Base-by-base conservation (phyloP, 139 green algal species). In the Picochlorum sp. region DNA sequence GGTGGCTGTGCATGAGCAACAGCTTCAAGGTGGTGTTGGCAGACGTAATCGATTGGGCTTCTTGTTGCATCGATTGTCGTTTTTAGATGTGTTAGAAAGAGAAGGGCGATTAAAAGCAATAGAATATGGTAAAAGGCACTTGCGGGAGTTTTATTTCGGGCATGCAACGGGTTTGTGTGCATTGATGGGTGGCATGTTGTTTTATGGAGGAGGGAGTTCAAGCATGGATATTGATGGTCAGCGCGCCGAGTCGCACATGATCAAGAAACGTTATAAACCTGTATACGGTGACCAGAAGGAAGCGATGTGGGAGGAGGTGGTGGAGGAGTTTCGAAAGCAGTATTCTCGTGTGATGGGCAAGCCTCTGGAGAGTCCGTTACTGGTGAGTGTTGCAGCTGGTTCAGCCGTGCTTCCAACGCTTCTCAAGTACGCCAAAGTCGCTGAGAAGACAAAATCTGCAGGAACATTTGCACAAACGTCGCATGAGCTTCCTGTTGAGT, bases 131-230 rank as follows among this genome's bases (percentile, higher is more conserved):
- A 78, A 83, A 32, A 15, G 51, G 20, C 72, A 96, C 74, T 90
- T 97, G 59, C 30, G 9, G 0, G 59, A 52, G 4, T 76, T 87
- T 23, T 34, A 71, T 16, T 13, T 4, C 63, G 24, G 24, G 24
- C 24, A 88, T 38, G 73, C 94, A 68, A 16, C 50, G 3, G 74
- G 88, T 10, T 91, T 97, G 21, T 80, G 90, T 74, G 78, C 76
- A 9, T 79, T 97, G 45, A 97, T 97, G 86, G 93, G 86, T 30
- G 86, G 75, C 74, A 66, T 97, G 70, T 92, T 34, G 97, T 76
- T 54, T 51, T 66, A 4, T 70, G 70, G 67, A 61, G 57, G 61
- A 21, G 10, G 0, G n/a, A 62, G 28, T 30, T 30, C 26, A 21
- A 59, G 6, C 20, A 59, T 30, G 51, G 21, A 34, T 59, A 21